Evolutionary conservation across 768 basidiomycete species (phyloP), one percentile per base, ranked within the genome.

Genomic region (Pisolithus marmoratus): DNA sequence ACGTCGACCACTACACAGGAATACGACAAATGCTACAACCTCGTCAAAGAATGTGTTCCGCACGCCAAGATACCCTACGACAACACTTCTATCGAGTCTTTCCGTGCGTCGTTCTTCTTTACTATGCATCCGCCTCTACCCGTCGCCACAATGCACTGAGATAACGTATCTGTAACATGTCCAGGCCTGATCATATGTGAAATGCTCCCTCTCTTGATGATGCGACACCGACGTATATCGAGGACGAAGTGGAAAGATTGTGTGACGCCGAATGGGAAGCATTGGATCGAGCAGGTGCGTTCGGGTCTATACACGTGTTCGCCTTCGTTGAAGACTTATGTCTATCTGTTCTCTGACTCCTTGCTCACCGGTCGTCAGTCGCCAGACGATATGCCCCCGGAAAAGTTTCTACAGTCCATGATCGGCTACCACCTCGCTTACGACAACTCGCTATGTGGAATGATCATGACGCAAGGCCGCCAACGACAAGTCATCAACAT

Each of bases 401-500:
- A 83, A 58, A 79, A 80, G 60, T 81, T 80, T 47, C 72, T 83
- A 17, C 79, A 81, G 22, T 85, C 87, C 1, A 85, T 84, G 79
- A 90, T 90, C 52, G 87, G 87, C 7, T 90, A 90, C 58, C 85
- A 87, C 53, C 79, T 87, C 43, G 74, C 82, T 1, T 82, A 76
- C 58, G 81, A 84, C 54, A 79, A 78, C 52, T 85, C 84, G 9
- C 64, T 90, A 8, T 81, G 87, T 49, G 87, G 84, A n/a, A 89
- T 90, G 85, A 82, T 84, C 37, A 88, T 92, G 80, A 86, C 86
- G 1, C 88, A 91, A 58, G 90, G 90, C 3, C 74, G 76, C 9
- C 81, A 83, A 50, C 77, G 81, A 42, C 82, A 86, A 51, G 90
- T 92, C 45, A 74, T 87, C 58, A 89, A 90, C 67, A 83, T 92